Evolutionary conservation across 352 stramenopile genomes (phyloP), one percentile per base, ranked within the genome.

Genomic region (Globisporangium uncinulatum): DNA sequence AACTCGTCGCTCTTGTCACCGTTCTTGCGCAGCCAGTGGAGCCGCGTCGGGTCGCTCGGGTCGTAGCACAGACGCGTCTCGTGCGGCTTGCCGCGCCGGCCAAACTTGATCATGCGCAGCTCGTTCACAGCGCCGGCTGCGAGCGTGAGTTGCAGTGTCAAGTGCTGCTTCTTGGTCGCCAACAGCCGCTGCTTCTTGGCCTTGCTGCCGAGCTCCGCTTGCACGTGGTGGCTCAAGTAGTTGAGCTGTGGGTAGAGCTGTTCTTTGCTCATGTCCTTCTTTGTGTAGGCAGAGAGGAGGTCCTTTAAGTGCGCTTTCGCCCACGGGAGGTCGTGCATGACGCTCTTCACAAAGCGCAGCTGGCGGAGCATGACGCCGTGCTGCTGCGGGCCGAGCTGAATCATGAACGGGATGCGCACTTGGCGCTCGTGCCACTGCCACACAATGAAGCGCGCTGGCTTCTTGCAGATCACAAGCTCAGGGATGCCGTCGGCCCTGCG

Each of bases 291-390:
- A 1, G 79, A 74, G 20, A 93, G 49, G 19, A 93, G 56, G 14
- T 81, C 66, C 15, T 79, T 79, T 11, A 93, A 54, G 37, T 87
- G 78, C 5, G 76, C 65, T 61, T 93, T 93, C 1, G 80, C 83
- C 83, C 83, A 93, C 37, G 83, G 80, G n/a, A 91, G 66, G 20
- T 93, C 76, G 52, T 91, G 77, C 83, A 91, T 93, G 47, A 88
- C 79, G 8, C 71, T 76, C 64, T 90, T 91, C 42, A 93, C 73
- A 62, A 87, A 93, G n/a, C 83, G 80, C 20, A 93, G 56, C 49
- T 93, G 83, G 3, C 72, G 67, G n/a, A 93, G 45, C 83, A 93
- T 93, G 49, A 93, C 71, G 6, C 75, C 71, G 47, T 93, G 83
- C 59, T 93, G 83, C 8, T 86, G 71, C 39, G 83, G 80, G 0